phyloP scores from a whole-genome alignment of 2,329 filamentous ascomycete genomes.

The Xylaria sp. region DNA sequence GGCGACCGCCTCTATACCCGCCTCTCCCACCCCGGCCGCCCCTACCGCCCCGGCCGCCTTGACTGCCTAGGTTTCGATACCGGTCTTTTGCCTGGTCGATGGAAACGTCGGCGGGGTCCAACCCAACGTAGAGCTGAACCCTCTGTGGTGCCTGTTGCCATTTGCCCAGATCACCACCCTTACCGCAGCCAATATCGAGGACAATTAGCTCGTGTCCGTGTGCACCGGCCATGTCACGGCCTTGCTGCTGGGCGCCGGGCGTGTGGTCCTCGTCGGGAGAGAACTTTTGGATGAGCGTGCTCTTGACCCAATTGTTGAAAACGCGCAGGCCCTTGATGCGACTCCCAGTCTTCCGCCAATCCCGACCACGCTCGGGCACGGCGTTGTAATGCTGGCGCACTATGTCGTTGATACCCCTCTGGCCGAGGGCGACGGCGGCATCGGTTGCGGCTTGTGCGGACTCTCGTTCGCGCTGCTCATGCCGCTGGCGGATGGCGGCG shows the following conservation, averaged over 20 bases:
- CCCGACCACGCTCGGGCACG: constrained; percentile 89
- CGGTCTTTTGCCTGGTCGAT: constrained; percentile 90
- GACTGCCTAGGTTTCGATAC: constrained; percentile 76
- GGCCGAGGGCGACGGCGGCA: constrained; percentile 55
- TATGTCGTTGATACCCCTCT: constrained; percentile 79
- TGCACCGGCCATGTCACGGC: constrained; percentile 53
- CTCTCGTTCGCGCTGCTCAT: constrained; percentile 65
- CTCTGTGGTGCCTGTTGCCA: constrained; percentile 94
- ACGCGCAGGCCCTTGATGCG: constrained; percentile 93
- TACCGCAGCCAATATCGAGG: constrained; percentile 94
- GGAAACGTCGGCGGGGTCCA: constrained; percentile 92
- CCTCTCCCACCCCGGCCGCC: constrained; percentile 62
- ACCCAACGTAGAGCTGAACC: constrained; percentile 91
- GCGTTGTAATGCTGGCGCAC: constrained; percentile 96
- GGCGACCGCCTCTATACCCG: constrained; percentile 57
- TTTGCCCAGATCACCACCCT: constrained; percentile 93
- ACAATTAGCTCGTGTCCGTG: constrained; percentile 75
- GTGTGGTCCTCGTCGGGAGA: constrained; percentile 80
- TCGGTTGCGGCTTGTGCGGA: constrained; percentile 51
- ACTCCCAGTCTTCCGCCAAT: constrained; percentile 94
- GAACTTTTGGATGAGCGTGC: constrained; percentile 96
- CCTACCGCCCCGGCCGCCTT: constrained; percentile 62
- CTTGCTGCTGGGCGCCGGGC: constrained; percentile 66
- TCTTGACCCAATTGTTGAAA: constrained; percentile 99
- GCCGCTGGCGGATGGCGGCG: constrained; percentile 72